phyloP scores from a whole-genome alignment of 179 eudicot genomes.

The Drosera spatulata region DNA sequence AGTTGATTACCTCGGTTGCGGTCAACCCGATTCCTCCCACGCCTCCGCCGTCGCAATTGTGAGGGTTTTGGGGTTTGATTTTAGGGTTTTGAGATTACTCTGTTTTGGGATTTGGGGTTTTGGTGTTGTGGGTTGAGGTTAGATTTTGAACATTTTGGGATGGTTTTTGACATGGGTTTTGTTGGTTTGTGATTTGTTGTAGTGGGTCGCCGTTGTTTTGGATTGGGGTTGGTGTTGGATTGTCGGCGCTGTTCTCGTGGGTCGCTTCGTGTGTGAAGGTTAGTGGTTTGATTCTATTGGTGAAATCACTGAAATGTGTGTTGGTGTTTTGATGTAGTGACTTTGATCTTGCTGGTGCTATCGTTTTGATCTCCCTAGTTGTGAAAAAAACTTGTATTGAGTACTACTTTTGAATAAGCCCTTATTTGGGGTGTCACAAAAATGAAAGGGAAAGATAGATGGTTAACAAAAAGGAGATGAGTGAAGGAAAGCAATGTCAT shows the following conservation, averaged over 20 bases:
- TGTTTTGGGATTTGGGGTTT: background rate
- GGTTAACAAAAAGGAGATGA: too few species aligned
- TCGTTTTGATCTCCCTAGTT: too few species aligned
- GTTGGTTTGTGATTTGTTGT: slow-evolving; percentile 1
- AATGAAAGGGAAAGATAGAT: too few species aligned
- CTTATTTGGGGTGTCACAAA: too few species aligned
- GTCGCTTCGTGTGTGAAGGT: slow-evolving; percentile 57
- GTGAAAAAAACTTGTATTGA: too few species aligned
- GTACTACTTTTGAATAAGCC: too few species aligned
- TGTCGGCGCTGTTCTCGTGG: slow-evolving; percentile 73
- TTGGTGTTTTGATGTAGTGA: too few species aligned
- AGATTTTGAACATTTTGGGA: background rate
- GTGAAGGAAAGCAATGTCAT: too few species aligned
- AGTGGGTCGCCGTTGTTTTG: slow-evolving; percentile 89
- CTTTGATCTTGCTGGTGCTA: too few species aligned
- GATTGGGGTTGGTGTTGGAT: slow-evolving; percentile 95
- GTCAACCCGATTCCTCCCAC: slow-evolving; percentile 42
- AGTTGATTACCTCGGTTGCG: slow-evolving; percentile 52
- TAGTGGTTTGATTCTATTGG: slow-evolving; percentile 10
- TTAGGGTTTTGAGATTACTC: background rate
- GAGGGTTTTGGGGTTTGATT: slow-evolving; percentile 9
- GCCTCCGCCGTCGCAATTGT: slow-evolving; percentile 59
- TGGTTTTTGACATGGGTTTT: background rate
- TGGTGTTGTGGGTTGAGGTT: background rate
- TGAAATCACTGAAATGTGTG: too few species aligned